phyloP scores from a whole-genome alignment of 108 stramenopile species.

The Cyclostephanos tholiformis region DNA sequence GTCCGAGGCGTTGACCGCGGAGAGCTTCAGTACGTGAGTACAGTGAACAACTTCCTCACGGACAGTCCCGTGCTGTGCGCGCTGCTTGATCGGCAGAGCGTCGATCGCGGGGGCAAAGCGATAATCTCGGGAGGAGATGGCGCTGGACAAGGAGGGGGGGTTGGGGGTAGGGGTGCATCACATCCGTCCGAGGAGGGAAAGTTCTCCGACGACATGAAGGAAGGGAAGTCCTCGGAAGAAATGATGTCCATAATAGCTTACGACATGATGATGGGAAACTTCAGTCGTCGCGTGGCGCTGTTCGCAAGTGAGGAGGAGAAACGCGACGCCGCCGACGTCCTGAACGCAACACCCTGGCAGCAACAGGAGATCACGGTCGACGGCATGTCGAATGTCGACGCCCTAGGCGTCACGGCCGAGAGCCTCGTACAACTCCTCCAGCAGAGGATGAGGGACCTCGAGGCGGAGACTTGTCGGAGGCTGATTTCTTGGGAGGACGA shows the following conservation, averaged over 20 bases:
- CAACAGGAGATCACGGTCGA: constrained; percentile 53
- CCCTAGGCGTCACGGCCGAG: constrained; percentile 69
- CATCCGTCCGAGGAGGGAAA: constrained; percentile 54
- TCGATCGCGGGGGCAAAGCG: constrained; percentile 42
- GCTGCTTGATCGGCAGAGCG: constrained; percentile 75
- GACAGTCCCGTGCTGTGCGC: constrained; percentile 61
- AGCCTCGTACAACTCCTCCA: constrained; percentile 69
- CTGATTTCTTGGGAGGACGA: constrained; percentile 93
- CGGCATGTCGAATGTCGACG: constrained; percentile 50
- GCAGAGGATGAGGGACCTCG: constrained; percentile 83
- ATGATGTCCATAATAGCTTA: constrained; percentile 84
- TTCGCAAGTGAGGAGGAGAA: constrained; percentile 78
- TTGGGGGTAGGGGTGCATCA: constrained; percentile 28
- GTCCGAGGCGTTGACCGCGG: constrained; percentile 79
- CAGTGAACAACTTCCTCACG: constrained; percentile 77
- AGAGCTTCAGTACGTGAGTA: constrained; percentile 83
- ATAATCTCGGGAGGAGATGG: constrained; percentile 13
- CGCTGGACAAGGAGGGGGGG: constrained; percentile 13
- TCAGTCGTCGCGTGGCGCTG: constrained; percentile 68
- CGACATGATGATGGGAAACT: constrained; percentile 91
- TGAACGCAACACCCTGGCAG: constrained; percentile 75
- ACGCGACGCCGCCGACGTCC: constrained; percentile 80
- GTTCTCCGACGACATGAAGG: constrained; percentile 7
- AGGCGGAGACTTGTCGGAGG: constrained; percentile 86
- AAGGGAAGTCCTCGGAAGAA: constrained; percentile 22